Base-by-base conservation (phyloP, 148 eudicot genomes). In the Rhododendron simsii region DNA sequence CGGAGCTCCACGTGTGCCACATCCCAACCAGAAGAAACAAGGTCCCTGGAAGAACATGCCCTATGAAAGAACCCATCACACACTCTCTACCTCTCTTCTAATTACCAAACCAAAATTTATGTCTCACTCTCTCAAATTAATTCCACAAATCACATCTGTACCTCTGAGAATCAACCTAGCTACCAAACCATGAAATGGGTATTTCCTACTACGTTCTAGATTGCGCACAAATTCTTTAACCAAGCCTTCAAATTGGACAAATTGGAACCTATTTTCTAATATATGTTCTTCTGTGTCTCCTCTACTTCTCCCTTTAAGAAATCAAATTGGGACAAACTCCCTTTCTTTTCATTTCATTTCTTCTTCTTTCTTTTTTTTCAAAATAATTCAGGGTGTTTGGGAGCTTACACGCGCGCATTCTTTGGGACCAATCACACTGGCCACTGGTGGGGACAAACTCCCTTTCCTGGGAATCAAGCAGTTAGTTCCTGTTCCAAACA, bases 1-100 rank as follows among this genome's bases (percentile, higher is more conserved):
- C 87, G 86, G 95, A 89, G 81, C 95, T 90, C 98, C 98, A 96
- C 71, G 90, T 83, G 84, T 96, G 99, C 98, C 99, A 95, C 48
- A 96, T 20, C 12, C 98, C 99, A 82, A 96, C 93, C 82, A 90
- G 45, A 81, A 95, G 80, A 90, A 96, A 96, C 93, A 96, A 79
- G 53, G 98, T 93, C 81, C 99, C 99, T 78, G 99, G 99, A 84
- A 97, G 92, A 57, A 90, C 91, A 93, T 97, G 99, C 79, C 99
- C 99, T 45, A 86, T 85, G 87, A 97, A 97, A 45, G 99, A 97
- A 47, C 99, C 99, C 99, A 97, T 97, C 30, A 85, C 82, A 81
- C 67, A n/a, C 44, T 55, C 69, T 85, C 81, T 78, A n/a, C 2
- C 45, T 76, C 80, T 76, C 47, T 37, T 39, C 39, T 75, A 21